Percentiles rank a stretch among this genome's conserved stretches.
These are phyloP conservation scores for Chaetomiaceae sp. DNA, from an alignment of 2,329 filamentous ascomycete genomes.

Conservation along the genomic window DNA sequence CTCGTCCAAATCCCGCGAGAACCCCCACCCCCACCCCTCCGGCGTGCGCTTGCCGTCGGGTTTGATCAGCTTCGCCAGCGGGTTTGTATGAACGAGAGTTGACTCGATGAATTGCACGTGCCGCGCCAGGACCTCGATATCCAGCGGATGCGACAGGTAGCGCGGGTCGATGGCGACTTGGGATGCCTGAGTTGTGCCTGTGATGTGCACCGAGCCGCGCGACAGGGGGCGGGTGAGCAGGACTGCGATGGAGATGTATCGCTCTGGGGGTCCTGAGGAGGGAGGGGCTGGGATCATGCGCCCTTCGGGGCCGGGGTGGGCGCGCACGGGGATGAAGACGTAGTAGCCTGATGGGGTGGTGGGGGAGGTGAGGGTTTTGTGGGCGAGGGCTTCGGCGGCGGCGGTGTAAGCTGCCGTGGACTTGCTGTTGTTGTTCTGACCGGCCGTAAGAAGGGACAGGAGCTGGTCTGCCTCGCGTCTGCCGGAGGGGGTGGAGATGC, in stretches of 20 bases:
- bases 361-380: neutral
- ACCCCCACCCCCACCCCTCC: slow-evolving; percentile 31
- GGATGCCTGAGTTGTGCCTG: slow-evolving; percentile 16
- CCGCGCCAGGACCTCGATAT: slow-evolving; percentile 47
- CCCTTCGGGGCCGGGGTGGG: neutral
- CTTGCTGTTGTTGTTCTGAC: neutral
- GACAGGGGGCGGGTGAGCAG: slow-evolving; percentile 60
- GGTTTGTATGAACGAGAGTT: slow-evolving; percentile 32
- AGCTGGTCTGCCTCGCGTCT: neutral
- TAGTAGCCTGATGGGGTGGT: slow-evolving; percentile 8
- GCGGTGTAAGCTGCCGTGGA: neutral
- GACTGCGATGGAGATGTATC: slow-evolving; percentile 48
- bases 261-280: slow-evolving; percentile 33
- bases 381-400: neutral
- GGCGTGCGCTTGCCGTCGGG: slow-evolving; percentile 30
- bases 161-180: slow-evolving; percentile 43
- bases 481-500: slow-evolving; percentile 2
- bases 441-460: neutral
- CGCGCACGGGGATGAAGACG: slow-evolving; percentile 1
- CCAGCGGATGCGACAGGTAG: slow-evolving; percentile 47
- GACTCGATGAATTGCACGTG: slow-evolving; percentile 38
- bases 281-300: slow-evolving; percentile 26
- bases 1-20: slow-evolving; percentile 28
- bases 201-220: slow-evolving; percentile 55
- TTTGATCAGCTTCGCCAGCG: slow-evolving; percentile 40